Base-by-base conservation (phyloP, 805 yeast genomes). In the Candida alai region DNA sequence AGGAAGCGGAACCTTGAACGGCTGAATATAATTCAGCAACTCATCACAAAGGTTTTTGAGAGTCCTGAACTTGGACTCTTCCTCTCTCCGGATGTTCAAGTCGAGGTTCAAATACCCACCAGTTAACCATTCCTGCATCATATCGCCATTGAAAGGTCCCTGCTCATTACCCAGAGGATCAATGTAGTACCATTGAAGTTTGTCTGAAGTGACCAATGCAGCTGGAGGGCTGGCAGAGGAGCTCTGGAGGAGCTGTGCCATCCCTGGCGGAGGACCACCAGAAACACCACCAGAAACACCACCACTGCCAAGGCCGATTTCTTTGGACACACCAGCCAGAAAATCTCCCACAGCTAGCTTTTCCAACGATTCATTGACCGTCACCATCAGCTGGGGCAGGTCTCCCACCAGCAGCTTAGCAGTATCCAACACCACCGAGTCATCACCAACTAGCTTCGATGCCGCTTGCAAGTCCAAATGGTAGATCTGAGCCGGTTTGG, bases 81-180 rank as follows among this genome's bases (percentile, higher is more conserved):
- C 81, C 14, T 65, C 72, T 20, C 90, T 71, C 36, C 82, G 70
- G 36, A 87, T 61, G 25, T 60, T 59, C 41, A 86, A 62, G 38
- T 70, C 76, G 8, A 63, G 65, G 24, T 62, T 62, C 44, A 85
- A 65, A 58, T 80, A 84, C 2, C 78, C 76, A 27, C 70, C 71
- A 6, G 71, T 50, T 38, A 72, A 76, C 96, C 96, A 86, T 33
- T 65, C 76, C 43, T 84, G 89, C 96, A 86, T 86, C 58, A 72
- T 59, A 17, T 58, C 54, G 2, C 89, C 87, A 30, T 67, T 65
- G 57, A 86, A 86, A 3, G 96, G 95, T 15, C 96, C 96, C 52
- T 85, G 95, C 41, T 76, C 78, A 32, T 59, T 68, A 4, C 84
- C 85, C 25, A 68, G 55, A 0, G 85, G 78, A 54, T 86, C 96